These are phyloP conservation scores for Zasmidium angulare DNA, from an alignment of 2,329 filamentous ascomycete genomes.

Conservation along the genomic window DNA sequence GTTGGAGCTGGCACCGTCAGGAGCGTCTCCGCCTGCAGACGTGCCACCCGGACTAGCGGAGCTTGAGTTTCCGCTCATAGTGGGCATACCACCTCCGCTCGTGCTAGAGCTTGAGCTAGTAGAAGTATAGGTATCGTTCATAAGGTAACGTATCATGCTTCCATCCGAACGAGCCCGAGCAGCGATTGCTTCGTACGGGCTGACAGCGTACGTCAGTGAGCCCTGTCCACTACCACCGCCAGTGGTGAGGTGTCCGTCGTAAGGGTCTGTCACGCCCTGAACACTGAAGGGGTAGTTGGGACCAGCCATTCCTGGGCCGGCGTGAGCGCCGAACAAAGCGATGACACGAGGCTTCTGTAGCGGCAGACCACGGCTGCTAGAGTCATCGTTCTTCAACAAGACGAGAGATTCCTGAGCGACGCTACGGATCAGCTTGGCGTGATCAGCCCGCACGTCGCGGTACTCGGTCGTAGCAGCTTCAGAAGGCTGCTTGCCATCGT, in stretches of 20 bases:
- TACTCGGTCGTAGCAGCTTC: conserved; percentile 12
- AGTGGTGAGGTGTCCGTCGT: conserved; percentile 18
- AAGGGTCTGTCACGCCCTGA: conserved; percentile 14
- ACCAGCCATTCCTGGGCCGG: conserved; percentile 11
- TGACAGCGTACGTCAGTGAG: conserved; percentile 14
- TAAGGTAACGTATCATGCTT: conserved; percentile 38
- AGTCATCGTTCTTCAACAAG: conserved; percentile 63
- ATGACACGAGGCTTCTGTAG: conserved; percentile 45
- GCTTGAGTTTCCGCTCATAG: conserved; percentile 13
- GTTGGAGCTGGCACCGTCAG: conserved; percentile 6
- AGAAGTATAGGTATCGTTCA: conserved; percentile 33
- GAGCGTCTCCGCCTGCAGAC: not conserved
- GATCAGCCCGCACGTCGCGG: conserved; percentile 14
- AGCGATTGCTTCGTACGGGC: conserved; percentile 13
- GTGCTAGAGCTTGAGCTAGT: conserved; percentile 1
- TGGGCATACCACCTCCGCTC: conserved; percentile 10
- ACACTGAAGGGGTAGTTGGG: conserved; percentile 17
- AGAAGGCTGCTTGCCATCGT: conserved; percentile 16
- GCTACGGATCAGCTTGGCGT: conserved; percentile 15
- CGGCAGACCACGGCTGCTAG: conserved; percentile 46
- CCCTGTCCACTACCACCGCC: conserved; percentile 19
- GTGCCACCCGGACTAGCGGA: not conserved
- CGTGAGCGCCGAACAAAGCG: conserved; percentile 36
- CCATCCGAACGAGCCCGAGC: conserved; percentile 13
- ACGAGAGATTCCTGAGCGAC: conserved; percentile 35